These are phyloP conservation scores for Didymella exigua DNA, from an alignment of 2,329 filamentous ascomycete species.

Conservation along the genomic window DNA sequence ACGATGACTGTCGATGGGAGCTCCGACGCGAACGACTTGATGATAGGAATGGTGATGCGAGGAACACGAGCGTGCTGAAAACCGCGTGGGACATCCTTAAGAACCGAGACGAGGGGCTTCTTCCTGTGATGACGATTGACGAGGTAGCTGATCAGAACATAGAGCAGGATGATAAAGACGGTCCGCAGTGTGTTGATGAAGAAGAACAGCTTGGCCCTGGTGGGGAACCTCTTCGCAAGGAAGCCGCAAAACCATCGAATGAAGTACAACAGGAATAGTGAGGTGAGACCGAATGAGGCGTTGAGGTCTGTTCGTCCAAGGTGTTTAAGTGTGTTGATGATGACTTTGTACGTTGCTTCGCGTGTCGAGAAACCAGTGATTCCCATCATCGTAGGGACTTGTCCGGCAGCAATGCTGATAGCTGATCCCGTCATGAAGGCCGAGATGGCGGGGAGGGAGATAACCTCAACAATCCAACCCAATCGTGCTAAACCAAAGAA, in stretches of 20 bases:
- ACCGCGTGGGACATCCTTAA: slow-evolving; percentile 54
- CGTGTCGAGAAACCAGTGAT: slow-evolving; percentile 75
- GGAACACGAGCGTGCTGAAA: slow-evolving; percentile 82
- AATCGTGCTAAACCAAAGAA: slow-evolving; percentile 79
- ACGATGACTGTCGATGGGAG: slow-evolving; percentile 89
- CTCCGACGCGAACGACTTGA: slow-evolving; percentile 71
- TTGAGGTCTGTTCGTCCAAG: slow-evolving; percentile 69
- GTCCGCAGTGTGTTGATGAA: slow-evolving; percentile 90
- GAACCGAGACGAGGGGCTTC: slow-evolving; percentile 72
- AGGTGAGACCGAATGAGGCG: slow-evolving; percentile 84
- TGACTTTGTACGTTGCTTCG: slow-evolving; percentile 78
- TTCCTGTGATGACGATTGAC: slow-evolving; percentile 67
- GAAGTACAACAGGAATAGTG: slow-evolving; percentile 76
- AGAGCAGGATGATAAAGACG: slow-evolving; percentile 88
- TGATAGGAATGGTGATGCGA: slow-evolving; percentile 66
- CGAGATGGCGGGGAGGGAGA: slow-evolving; percentile 86
- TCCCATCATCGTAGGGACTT: slow-evolving; percentile 82
- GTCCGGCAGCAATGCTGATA: slow-evolving; percentile 83
- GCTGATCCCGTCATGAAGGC: slow-evolving; percentile 99
- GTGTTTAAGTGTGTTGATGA: slow-evolving; percentile 80
- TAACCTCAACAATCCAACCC: slow-evolving; percentile 93
- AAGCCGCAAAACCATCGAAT: slow-evolving; percentile 66
- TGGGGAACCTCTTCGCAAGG: slow-evolving; percentile 71
- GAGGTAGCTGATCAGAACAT: slow-evolving; percentile 87
- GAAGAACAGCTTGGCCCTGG: slow-evolving; percentile 76